These are phyloP conservation scores for Thymus mandschuricus DNA, from an alignment of 257 asterid genomes.

Conservation along the genomic window DNA sequence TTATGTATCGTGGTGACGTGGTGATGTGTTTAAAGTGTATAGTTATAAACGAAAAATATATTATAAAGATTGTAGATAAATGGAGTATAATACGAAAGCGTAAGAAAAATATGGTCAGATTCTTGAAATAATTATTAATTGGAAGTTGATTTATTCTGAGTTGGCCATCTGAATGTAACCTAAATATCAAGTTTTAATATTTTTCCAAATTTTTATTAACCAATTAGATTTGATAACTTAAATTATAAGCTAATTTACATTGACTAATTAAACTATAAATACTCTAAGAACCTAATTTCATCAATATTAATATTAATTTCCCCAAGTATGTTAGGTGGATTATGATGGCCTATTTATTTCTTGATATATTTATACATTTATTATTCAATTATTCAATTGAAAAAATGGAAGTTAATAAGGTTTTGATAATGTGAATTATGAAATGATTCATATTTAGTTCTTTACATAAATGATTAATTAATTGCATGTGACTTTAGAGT, in stretches of 20 bases:
- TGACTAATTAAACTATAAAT: not conserved
- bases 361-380: no score
- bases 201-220: not conserved
- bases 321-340: constrained; percentile 8
- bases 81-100: not conserved
- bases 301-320: not conserved
- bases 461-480: no score
- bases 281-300: no score
- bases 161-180: constrained; percentile 25
- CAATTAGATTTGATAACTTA: not conserved
- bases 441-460: not conserved
- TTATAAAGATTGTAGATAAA: no score
- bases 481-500: no score
- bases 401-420: no score
- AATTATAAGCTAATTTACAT: not conserved
- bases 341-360: not conserved
- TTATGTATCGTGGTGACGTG: no score
- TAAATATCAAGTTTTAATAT: not conserved
- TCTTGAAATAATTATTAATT: not conserved
- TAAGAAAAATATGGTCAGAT: not conserved
- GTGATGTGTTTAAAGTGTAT: no score
- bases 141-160: not conserved
- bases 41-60: no score
- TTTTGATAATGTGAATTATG: not conserved
- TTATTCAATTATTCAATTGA: no score